Conservation (phyloP, 306 rosid genomes). For the Cucurbita pepo region DNA sequence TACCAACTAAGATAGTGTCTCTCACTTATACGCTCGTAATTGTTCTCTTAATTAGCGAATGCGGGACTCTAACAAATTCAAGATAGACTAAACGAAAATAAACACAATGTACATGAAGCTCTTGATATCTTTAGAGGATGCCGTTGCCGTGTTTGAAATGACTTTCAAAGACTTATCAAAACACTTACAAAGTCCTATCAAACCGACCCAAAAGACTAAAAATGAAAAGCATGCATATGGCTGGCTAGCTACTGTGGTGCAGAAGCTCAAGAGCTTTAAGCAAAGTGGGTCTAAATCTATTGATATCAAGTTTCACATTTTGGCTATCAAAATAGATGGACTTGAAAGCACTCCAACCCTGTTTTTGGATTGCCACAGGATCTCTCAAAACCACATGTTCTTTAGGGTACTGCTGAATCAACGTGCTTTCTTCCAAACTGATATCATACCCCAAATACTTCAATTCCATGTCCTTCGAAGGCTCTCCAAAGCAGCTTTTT, state of each 20-base stretch:
- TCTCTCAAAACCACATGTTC: constrained; percentile 37
- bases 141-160: no score
- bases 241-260: constrained; percentile 17
- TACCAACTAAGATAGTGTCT: no score
- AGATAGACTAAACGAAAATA: no score
- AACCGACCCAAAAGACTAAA: no score
- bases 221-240: neutral
- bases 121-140: no score
- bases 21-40: no score
- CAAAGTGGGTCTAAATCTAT: constrained; percentile 56
- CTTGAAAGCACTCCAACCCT: constrained; percentile 42
- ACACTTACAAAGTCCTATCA: no score
- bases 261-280: constrained; percentile 60
- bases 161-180: no score
- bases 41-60: no score
- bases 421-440: constrained; percentile 49
- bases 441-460: constrained; percentile 68
- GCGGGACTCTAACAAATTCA: no score
- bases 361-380: constrained; percentile 26
- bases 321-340: constrained; percentile 56
- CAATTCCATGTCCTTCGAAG: constrained; percentile 52
- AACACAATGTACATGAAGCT: no score
- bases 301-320: constrained; percentile 45
- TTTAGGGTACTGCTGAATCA: constrained; percentile 48
- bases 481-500: constrained; percentile 27